A percentile compares a stretch with the other conserved stretches of the same genome.
These are phyloP conservation scores for Arthrobotrys musiformis DNA, from an alignment of 2,329 filamentous ascomycete genomes.

Conservation along the genomic window DNA sequence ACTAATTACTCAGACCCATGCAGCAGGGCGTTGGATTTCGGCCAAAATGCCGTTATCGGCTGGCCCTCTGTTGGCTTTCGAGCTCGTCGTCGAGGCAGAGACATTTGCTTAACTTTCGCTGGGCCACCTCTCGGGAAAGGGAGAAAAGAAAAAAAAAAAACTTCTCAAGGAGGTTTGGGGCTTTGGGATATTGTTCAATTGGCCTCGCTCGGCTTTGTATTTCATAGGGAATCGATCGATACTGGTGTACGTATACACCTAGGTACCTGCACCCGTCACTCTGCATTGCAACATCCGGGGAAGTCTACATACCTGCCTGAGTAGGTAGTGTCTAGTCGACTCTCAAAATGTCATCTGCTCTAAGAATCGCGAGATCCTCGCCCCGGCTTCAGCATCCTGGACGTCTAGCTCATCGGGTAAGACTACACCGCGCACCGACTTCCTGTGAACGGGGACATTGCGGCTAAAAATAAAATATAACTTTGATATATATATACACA, in stretches of 20 bases:
- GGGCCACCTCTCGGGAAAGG: background rate
- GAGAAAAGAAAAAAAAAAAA: background rate
- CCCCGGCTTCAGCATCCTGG: background rate
- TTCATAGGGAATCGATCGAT: background rate
- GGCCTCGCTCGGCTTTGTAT: background rate
- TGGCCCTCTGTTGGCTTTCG: conserved; percentile 6
- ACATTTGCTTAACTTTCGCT: conserved; percentile 19
- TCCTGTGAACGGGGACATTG: background rate
- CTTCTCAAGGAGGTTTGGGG: background rate
- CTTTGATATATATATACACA: background rate
- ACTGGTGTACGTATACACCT: too few relatives aligned
- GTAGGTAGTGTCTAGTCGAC: background rate
- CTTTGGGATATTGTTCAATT: background rate
- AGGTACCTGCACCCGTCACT: too few relatives aligned
- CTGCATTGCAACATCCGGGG: background rate
- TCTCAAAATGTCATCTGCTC: conserved; percentile 4
- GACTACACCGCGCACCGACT: background rate
- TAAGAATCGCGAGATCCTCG: conserved; percentile 17
- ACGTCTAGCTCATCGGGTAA: conserved; percentile 14
- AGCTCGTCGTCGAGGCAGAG: conserved; percentile 12
- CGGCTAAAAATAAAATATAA: too few relatives aligned
- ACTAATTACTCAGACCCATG: conserved; percentile 33
- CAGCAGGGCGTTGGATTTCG: conserved; percentile 2
- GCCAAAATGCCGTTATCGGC: conserved; percentile 49
- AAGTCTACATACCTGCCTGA: background rate